These are phyloP conservation scores for Botrytis porri DNA, from an alignment of 2,329 filamentous ascomycete genomes.

Conservation along the genomic window DNA sequence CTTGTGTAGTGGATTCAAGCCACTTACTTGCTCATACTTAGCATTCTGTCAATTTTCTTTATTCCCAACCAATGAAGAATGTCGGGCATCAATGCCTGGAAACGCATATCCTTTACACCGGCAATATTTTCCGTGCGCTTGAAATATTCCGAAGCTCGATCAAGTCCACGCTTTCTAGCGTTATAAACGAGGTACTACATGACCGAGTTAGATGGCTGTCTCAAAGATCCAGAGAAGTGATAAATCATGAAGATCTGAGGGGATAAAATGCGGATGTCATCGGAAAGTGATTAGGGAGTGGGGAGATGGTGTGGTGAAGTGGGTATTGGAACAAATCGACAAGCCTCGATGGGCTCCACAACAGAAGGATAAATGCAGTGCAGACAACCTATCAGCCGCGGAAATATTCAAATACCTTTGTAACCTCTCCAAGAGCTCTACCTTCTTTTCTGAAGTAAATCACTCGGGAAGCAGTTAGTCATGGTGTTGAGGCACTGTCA, in stretches of 20 bases:
- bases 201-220: conserved; percentile 27
- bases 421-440: conserved; percentile 85
- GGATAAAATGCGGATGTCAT: conserved; percentile 23
- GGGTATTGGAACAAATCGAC: conserved; percentile 58
- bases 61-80: conserved; percentile 98
- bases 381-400: conserved; percentile 6
- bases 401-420: conserved; percentile 34
- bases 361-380: conserved; percentile 21
- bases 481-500: background rate
- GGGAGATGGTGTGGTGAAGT: conserved; percentile 55
- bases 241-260: conserved; percentile 10
- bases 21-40: conserved; percentile 84
- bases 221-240: conserved; percentile 16
- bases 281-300: conserved; percentile 50
- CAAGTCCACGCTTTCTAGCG: conserved; percentile 73
- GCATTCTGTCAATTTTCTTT: conserved; percentile 96
- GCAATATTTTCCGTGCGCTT: conserved; percentile 97
- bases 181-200: conserved; percentile 62
- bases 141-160: conserved; percentile 89
- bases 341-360: conserved; percentile 17
- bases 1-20: conserved; percentile 15
- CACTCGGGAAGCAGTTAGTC: conserved; percentile 47
- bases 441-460: conserved; percentile 99
- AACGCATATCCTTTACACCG: conserved; percentile 94
- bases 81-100: conserved; percentile 97